Evolutionary conservation across 2,329 filamentous ascomycete species (phyloP), one percentile per base, ranked within the genome.

Genomic region (Colletotrichum eremochloae): DNA sequence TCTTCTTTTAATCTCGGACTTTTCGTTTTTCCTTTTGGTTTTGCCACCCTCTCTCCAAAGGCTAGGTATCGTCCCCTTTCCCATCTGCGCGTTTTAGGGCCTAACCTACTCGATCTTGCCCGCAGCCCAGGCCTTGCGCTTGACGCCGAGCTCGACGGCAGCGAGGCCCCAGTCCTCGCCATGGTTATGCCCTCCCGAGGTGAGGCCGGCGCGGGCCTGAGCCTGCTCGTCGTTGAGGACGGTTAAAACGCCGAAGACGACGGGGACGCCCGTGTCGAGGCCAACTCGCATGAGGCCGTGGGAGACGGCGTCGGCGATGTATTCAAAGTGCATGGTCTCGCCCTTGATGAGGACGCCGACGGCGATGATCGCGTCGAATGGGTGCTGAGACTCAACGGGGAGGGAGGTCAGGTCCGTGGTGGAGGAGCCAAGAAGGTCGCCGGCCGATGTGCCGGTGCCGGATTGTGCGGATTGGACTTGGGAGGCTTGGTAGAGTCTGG

Each of bases 241-340:
- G 31, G 96, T 99, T 82, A 99, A 85, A 77, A 98, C 86, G 18
- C 96, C 96, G 82, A 98, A 97, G 71, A 98, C 90, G 72, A 99
- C 93, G 42, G 96, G 96, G 63, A 97, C 90, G 56, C 94, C 93
- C 12, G 91, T 91, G 81, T 99, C 96, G 67, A 98, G 87, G 82
- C 97, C 95, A 71, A 98, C 91, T 75, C 94, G 91, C 96, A 99
- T 99, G 73, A 99, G 87, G 8, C 94, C 96, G 74, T 97, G 94
- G 70, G 91, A 94, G 8, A 97, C 95, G 52, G 94, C 90, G 75
- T 98, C 96, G 53, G 95, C 89, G 78, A 99, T 99, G 85, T 99
- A 98, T 84, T 99, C 96, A 79, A 99, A 99, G 84, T 99, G 96
- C 95, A 98, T 98, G 8, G 96, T 98, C 84, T 97, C 94, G 81